Evolutionary conservation across 2,329 filamentous ascomycete genomes (phyloP).

Genomic region (Fusarium globosum): DNA sequence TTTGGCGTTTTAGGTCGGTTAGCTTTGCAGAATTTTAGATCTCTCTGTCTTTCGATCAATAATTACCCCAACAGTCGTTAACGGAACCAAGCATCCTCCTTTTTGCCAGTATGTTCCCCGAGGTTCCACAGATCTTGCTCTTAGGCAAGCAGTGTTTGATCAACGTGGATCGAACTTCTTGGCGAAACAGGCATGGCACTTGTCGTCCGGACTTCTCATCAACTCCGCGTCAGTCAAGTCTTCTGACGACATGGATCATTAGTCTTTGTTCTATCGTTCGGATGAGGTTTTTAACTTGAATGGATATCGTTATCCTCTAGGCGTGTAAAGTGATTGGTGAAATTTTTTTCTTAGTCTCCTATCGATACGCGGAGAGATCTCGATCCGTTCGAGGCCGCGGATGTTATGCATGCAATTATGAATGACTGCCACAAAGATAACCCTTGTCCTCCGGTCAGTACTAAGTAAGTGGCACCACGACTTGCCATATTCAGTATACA

Average conservation of each 20-base stretch:
- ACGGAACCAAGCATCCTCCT: neutral
- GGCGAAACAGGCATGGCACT: neutral
- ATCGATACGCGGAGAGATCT: neutral
- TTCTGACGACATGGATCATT: neutral
- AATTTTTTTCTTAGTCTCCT: neutral
- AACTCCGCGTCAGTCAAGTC: neutral
- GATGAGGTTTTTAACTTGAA: neutral
- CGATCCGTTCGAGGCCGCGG: neutral
- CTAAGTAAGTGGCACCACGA: neutral
- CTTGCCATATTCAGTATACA: slow-evolving; percentile 5
- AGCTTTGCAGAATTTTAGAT: neutral
- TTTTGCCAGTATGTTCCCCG: neutral
- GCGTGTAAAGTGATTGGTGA: neutral
- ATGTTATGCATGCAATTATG: neutral
- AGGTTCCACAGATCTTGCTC: neutral
- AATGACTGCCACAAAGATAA: neutral
- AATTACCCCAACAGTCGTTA: slow-evolving; percentile 12
- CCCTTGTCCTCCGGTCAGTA: neutral
- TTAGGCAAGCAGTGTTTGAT: neutral
- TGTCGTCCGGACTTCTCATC: neutral
- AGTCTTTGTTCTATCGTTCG: neutral
- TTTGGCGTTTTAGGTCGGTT: slow-evolving; percentile 15
- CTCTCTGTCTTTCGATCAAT: slow-evolving; percentile 10
- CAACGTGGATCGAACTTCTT: neutral
- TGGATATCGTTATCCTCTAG: neutral